Percentiles rank a stretch among this genome's conserved stretches.
These are phyloP conservation scores for Aschersonia sp. DNA, from an alignment of 2,329 filamentous ascomycete genomes.

Conservation along the genomic window DNA sequence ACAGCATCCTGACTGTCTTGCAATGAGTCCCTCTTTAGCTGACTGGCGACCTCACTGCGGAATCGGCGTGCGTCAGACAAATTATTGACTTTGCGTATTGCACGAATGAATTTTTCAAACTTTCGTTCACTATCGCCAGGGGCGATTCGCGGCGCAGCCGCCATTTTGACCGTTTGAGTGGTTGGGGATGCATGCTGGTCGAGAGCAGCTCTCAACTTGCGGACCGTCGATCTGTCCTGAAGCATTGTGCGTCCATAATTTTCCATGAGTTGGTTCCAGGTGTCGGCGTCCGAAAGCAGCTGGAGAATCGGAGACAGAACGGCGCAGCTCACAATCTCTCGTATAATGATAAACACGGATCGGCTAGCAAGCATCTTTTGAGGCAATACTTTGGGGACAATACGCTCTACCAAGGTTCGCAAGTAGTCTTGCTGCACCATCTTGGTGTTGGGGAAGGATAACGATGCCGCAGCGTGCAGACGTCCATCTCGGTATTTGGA, in stretches of 20 bases:
- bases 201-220: conserved; percentile 76
- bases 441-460: conserved; percentile 74
- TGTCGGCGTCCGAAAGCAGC: conserved; percentile 79
- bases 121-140: conserved; percentile 78
- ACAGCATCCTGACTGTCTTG: conserved; percentile 69
- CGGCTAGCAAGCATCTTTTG: conserved; percentile 61
- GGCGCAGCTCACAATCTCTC: conserved; percentile 88
- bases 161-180: conserved; percentile 47
- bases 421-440: conserved; percentile 79
- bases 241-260: conserved; percentile 73
- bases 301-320: conserved; percentile 71
- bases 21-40: conserved; percentile 71
- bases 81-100: conserved; percentile 77
- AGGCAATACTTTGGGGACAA: conserved; percentile 65
- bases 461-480: conserved; percentile 70
- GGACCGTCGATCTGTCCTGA: conserved; percentile 89
- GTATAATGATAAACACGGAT: conserved; percentile 64
- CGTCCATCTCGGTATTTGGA: conserved; percentile 81
- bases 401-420: conserved; percentile 53
- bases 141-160: conserved; percentile 62
- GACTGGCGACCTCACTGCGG: conserved; percentile 80
- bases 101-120: conserved; percentile 87
- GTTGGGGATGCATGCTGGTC: conserved; percentile 86
- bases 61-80: conserved; percentile 86
- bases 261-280: conserved; percentile 94